Evolutionary conservation across 2,329 filamentous ascomycete genomes (phyloP).

Genomic region (Epichloe hybrida): DNA sequence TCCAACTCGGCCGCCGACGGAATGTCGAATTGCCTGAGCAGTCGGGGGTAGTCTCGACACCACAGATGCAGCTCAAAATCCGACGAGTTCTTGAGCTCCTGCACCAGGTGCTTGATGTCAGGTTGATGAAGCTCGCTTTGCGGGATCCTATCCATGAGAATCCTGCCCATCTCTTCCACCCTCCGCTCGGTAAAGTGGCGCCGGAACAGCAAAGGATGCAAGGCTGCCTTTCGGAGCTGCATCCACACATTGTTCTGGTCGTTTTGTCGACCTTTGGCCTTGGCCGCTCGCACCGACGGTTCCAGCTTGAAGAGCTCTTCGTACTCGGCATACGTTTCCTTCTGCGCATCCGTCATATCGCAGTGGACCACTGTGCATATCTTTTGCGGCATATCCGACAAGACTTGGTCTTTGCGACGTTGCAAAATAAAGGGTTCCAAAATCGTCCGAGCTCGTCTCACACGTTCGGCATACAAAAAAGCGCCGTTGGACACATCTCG

Average conservation of each 20-base stretch:
- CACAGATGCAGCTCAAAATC: slow-evolving; percentile 54
- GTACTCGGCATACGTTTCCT: slow-evolving; percentile 55
- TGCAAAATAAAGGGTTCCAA: slow-evolving; percentile 91
- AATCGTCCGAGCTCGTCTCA: slow-evolving; percentile 77
- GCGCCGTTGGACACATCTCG: slow-evolving; percentile 68
- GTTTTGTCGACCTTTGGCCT: slow-evolving; percentile 32
- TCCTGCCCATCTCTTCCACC: slow-evolving; percentile 63
- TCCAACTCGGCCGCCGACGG: slow-evolving; percentile 40
- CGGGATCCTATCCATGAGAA: slow-evolving; percentile 57
- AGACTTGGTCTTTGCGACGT: slow-evolving; percentile 82
- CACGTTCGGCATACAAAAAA: slow-evolving; percentile 74
- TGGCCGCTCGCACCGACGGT: slow-evolving; percentile 38
- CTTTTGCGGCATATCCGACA: slow-evolving; percentile 73
- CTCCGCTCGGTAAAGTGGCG: slow-evolving; percentile 63
- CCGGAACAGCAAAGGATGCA: slow-evolving; percentile 81
- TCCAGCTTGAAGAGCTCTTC: slow-evolving; percentile 51
- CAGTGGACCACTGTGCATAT: slow-evolving; percentile 67
- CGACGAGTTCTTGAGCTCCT: slow-evolving; percentile 43
- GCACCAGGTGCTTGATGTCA: slow-evolving; percentile 36
- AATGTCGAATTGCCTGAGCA: slow-evolving; percentile 40
- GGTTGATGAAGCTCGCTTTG: slow-evolving; percentile 39
- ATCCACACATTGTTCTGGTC: slow-evolving; percentile 66
- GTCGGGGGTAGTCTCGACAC: slow-evolving; percentile 43
- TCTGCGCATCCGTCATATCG: slow-evolving; percentile 60
- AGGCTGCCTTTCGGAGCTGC: slow-evolving; percentile 81